phyloP scores from a whole-genome alignment of 1,139 yeast genomes.

The Scheffersomyces insectosa region DNA sequence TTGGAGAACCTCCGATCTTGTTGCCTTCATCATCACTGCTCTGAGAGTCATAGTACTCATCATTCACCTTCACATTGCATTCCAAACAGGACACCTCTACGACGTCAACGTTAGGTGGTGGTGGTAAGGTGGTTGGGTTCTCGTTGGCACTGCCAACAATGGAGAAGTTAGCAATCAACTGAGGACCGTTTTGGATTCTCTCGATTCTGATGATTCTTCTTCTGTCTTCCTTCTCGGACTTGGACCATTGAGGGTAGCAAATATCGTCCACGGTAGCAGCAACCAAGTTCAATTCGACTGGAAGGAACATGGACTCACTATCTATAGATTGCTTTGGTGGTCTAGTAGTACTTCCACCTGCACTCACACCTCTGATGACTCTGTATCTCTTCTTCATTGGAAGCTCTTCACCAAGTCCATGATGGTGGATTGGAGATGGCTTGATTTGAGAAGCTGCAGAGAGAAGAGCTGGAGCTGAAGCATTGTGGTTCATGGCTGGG shows the following conservation, averaged over 20 bases:
- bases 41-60: conserved; percentile 29
- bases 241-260: conserved; percentile 53
- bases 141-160: conserved; percentile 55
- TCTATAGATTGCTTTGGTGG: conserved; percentile 50
- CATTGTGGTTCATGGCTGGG: conserved; percentile 3
- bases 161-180: conserved; percentile 48
- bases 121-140: conserved; percentile 40
- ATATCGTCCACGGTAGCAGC: conserved; percentile 49
- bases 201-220: conserved; percentile 61
- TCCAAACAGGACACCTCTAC: conserved; percentile 62
- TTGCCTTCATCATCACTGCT: conserved; percentile 17
- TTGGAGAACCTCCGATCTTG: conserved; percentile 5
- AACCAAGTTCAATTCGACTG: conserved; percentile 45
- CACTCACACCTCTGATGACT: conserved; percentile 56
- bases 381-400: conserved; percentile 31
- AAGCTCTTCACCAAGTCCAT: neutral
- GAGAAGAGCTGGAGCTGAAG: neutral
- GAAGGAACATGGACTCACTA: conserved; percentile 36
- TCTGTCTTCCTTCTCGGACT: conserved; percentile 46
- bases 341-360: conserved; percentile 57
- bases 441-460: conserved; percentile 1
- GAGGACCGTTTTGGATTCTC: conserved; percentile 49
- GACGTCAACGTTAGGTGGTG: conserved; percentile 45
- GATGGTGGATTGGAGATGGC: conserved; percentile 1
- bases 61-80: conserved; percentile 38